Base-by-base conservation (phyloP, 768 basidiomycete species). In the Kwoniella newhampshirensis region DNA sequence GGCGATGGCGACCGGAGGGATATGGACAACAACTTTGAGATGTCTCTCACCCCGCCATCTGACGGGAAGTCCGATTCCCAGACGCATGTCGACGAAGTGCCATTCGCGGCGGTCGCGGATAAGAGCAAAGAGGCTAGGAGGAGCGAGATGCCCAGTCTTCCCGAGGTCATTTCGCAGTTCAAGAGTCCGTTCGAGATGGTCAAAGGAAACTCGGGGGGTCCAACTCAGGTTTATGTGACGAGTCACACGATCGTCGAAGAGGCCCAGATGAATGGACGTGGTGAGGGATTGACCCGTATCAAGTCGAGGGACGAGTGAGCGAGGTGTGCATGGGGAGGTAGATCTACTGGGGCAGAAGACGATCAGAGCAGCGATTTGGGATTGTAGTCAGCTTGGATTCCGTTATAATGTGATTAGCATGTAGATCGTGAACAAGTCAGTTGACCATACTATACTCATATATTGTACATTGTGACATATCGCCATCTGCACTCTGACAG, bases 161-260 rank as follows among this genome's bases (percentile, higher is more conserved):
- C 64, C 23, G 47, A 20, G 25, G 58, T 60, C 15, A 35, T 66
- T 25, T 49, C 43, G 27, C 55, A 55, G 35, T 66, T 66, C 37
- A 59, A 36, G 30, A 47, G 47, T 39, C 64, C 64, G 20, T 56
- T 66, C 27, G 60, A 66, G 25, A 51, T 35, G 23, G 35, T 37
- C 41, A 45, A 51, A 15, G 39, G 35, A n/a, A 49, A 43, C 35
- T 9, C 27, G 20, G 41, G 40, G 20, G 58, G 60, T 1, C 60
- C 56, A 20, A 48, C 60, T 20, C 56, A 62, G 45, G 64, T 66
- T 36, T 51, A 59, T 25, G 64, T 66, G 25, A 56, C 49, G 28
- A 61, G 49, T 53, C 51, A 52, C 48, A 59, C 40, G n/a, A 52
- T 59, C 12, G 39, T 54, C 7, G 40, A 57, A 45, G 52, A 59